phyloP scores from a whole-genome alignment of 2,329 filamentous ascomycete species.

The Clonostachys byssicola region DNA sequence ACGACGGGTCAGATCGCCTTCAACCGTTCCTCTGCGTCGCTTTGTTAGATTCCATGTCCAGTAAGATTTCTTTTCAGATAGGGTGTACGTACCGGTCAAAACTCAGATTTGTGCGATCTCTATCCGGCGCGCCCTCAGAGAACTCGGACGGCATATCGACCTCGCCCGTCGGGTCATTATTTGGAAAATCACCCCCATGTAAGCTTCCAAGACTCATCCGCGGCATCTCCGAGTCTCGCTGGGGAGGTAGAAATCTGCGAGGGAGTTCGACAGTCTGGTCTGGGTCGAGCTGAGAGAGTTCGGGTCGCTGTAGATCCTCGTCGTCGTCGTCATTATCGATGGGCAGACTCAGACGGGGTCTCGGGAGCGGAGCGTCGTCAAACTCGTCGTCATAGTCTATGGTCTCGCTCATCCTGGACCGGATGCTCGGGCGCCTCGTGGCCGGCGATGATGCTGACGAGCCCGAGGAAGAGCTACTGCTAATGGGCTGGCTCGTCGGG shows the following conservation, averaged over 20 bases:
- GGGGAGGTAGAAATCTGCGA: slow-evolving; percentile 43
- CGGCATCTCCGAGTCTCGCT: slow-evolving; percentile 28
- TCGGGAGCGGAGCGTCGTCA: slow-evolving; percentile 41
- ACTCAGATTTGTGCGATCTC: no score
- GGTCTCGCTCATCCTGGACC: not conserved
- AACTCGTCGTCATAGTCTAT: slow-evolving; percentile 33
- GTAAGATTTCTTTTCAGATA: slow-evolving; percentile 1
- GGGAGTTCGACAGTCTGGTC: slow-evolving; percentile 56
- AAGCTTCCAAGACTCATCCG: slow-evolving; percentile 50
- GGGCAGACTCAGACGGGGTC: slow-evolving; percentile 52
- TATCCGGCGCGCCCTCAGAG: slow-evolving; percentile 40
- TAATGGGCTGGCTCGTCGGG: slow-evolving; percentile 35
- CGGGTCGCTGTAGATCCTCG: slow-evolving; percentile 44
- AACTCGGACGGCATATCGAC: slow-evolving; percentile 44
- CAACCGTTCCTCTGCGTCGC: not conserved
- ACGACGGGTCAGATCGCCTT: no score
- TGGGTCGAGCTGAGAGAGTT: slow-evolving; percentile 51
- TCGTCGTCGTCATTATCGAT: slow-evolving; percentile 46
- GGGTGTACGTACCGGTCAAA: slow-evolving; percentile 26
- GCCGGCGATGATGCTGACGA: not conserved
- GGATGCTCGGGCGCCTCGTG: not conserved
- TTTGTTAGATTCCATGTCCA: not conserved
- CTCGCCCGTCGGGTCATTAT: slow-evolving; percentile 30
- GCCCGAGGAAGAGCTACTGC: slow-evolving; percentile 41
- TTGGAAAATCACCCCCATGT: slow-evolving; percentile 48